Base-by-base conservation (phyloP, 306 rosid species). In the Nissolia schottii region DNA sequence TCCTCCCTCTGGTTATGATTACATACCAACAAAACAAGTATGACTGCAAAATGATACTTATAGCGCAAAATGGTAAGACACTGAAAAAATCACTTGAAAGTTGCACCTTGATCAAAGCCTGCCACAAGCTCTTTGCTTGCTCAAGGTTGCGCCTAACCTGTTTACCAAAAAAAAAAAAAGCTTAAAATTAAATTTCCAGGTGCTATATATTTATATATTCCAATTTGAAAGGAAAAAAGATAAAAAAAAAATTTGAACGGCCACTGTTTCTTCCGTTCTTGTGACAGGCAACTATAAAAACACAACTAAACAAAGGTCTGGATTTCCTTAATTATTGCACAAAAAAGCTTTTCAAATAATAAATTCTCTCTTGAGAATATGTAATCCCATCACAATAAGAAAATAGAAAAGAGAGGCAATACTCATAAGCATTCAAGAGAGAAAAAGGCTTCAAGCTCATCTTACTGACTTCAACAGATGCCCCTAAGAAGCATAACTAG, bases 131-230 rank as follows among this genome's bases (percentile, higher is more conserved):
- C 88, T 93, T 93, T 28, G 98, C 98, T 85, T 93, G 98, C 72
- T 93, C 97, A 62, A 93, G 92, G 87, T 93, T 93, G 85, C 98
- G 98, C 83, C 98, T 84, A 48, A 92, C 98, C 98, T 92, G 85
- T 64, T 64, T 55, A 64, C 24, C 9, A 37, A 63, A n/a, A 73
- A 68, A 78, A 55, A 37, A 63, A n/a, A 73, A 68, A 78, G 60
- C 20, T 46, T 46, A 51, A 57, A 53, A 15, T 31, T 55, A 58
- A 45, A 29, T 20, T 71, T 64, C 27, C 57, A 7, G 57, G 59
- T 2, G 62, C 57, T 41, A 54, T 41, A 35, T 51, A 45, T 45
- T 0, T 45, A 45, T 15, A 53, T 20, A 41, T 76, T 37, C 15
- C 45, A 28, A 59, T 54, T 12, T 45, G 58, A 61, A 81, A 38